phyloP scores from a whole-genome alignment of 2,329 filamentous ascomycete genomes.

The Calonectria montana region DNA sequence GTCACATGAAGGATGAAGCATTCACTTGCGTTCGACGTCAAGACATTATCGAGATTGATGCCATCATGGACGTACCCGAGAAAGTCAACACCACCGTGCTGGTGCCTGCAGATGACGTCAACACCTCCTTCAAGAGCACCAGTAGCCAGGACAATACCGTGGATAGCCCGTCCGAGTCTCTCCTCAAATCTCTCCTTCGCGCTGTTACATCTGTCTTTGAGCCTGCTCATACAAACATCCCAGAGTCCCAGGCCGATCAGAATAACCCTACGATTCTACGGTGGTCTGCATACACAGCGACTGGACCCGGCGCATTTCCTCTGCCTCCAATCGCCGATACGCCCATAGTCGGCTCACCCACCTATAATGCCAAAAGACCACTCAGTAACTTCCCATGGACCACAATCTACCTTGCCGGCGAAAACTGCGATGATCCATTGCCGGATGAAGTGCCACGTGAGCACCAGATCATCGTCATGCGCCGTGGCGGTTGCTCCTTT shows the following conservation, averaged over 20 bases:
- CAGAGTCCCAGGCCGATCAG: slow-evolving; percentile 44
- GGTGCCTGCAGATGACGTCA: slow-evolving; percentile 26
- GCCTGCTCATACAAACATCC: slow-evolving; percentile 44
- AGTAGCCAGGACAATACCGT: slow-evolving; percentile 20
- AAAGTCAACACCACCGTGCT: slow-evolving; percentile 41
- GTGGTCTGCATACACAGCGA: slow-evolving; percentile 64
- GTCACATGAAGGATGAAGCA: slow-evolving; percentile 82
- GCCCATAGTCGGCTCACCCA: slow-evolving; percentile 54
- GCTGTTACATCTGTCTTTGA: slow-evolving; percentile 60
- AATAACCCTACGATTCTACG: slow-evolving; percentile 58
- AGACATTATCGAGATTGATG: slow-evolving; percentile 77
- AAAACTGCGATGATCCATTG: slow-evolving; percentile 72
- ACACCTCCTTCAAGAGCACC: slow-evolving; percentile 25
- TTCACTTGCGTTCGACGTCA: slow-evolving; percentile 83
- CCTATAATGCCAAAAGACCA: slow-evolving; percentile 52
- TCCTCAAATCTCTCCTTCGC: slow-evolving; percentile 60
- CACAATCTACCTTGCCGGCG: slow-evolving; percentile 76
- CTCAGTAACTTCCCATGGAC: slow-evolving; percentile 71
- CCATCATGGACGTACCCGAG: slow-evolving; percentile 56
- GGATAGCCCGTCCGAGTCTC: slow-evolving; percentile 49
- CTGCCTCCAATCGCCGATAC: slow-evolving; percentile 74
- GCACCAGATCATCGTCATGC: slow-evolving; percentile 84
- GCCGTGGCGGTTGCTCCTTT: slow-evolving; percentile 87
- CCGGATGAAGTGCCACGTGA: slow-evolving; percentile 62
- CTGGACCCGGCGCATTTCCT: slow-evolving; percentile 72